Conservation (phyloP, 1,284 basidiomycete species). For the Singerocomus inundabilis region DNA sequence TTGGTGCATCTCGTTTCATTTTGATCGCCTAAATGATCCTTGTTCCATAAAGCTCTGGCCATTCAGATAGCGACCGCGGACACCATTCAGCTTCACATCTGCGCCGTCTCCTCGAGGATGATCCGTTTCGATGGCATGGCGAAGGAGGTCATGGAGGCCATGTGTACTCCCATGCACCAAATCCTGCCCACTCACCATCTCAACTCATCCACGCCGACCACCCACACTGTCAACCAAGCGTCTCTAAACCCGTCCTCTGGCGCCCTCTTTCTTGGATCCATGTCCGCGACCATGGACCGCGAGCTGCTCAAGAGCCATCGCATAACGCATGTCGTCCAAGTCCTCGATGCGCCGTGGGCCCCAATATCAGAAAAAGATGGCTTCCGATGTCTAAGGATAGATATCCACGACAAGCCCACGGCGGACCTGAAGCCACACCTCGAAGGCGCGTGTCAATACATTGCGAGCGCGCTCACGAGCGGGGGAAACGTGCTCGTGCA, state of each 20-base stretch:
- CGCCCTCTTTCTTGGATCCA: slow-evolving; percentile 52
- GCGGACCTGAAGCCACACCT: slow-evolving; percentile 56
- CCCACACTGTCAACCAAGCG: slow-evolving; percentile 23
- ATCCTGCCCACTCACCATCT: slow-evolving; percentile 48
- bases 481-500: slow-evolving; percentile 63
- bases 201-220: slow-evolving; percentile 19
- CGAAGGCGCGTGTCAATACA: slow-evolving; percentile 55
- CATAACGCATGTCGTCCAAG: slow-evolving; percentile 65
- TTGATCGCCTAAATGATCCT: slow-evolving; percentile 1
- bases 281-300: slow-evolving; percentile 51
- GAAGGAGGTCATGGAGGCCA: slow-evolving; percentile 70
- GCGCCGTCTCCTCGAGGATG: slow-evolving; percentile 40
- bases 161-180: slow-evolving; percentile 78
- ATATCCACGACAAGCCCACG: slow-evolving; percentile 55
- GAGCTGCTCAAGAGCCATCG: slow-evolving; percentile 46
- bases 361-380: slow-evolving; percentile 57
- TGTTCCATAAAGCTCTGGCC: slow-evolving; percentile 5
- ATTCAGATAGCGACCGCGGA: slow-evolving; percentile 1
- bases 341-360: slow-evolving; percentile 68
- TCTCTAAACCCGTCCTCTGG: slow-evolving; percentile 31
- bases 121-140: slow-evolving; percentile 70
- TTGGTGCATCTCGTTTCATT: neutral
- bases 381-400: slow-evolving; percentile 60
- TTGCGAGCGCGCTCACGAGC: slow-evolving; percentile 45
- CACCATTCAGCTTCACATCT: neutral